Evolutionary conservation across 352 stramenopile species (phyloP).

Genomic region (Phytophthora macrochlamydospora): DNA sequence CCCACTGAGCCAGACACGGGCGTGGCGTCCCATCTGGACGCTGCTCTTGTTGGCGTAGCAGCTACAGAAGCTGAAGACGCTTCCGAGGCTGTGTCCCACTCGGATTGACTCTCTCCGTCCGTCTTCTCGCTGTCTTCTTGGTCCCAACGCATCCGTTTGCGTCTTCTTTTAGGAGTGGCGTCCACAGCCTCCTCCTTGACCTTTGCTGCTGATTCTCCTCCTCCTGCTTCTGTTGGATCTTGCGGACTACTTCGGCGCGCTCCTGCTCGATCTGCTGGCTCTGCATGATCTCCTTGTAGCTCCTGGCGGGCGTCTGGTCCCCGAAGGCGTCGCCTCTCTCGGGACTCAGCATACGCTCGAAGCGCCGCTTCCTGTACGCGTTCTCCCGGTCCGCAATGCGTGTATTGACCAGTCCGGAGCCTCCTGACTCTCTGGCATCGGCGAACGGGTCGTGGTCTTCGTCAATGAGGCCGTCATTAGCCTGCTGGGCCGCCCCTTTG

Average conservation of each 20-base stretch:
- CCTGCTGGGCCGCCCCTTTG: neutral
- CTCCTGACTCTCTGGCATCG: conserved; percentile 78
- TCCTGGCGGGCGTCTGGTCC: conserved; percentile 79
- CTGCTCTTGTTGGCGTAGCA: conserved; percentile 53
- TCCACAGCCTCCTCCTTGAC: conserved; percentile 27
- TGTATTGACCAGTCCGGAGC: conserved; percentile 93
- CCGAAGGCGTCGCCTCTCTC: conserved; percentile 92
- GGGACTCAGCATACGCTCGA: conserved; percentile 89
- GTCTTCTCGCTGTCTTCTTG: conserved; percentile 68
- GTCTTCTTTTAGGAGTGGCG: conserved; percentile 62
- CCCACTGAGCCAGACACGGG: conserved; percentile 31
- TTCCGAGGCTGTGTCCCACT: conserved; percentile 77
- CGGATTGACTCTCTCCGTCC: conserved; percentile 63
- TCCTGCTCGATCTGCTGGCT: conserved; percentile 88
- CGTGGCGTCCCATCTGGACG: conserved; percentile 83
- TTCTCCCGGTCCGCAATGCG: conserved; percentile 94
- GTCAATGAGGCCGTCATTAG: conserved; percentile 68
- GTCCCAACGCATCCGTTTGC: conserved; percentile 88
- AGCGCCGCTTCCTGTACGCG: conserved; percentile 88
- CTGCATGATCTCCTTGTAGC: conserved; percentile 92
- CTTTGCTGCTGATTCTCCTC: conserved; percentile 43
- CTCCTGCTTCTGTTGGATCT: conserved; percentile 87
- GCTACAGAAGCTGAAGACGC: conserved; percentile 30
- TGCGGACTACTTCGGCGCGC: conserved; percentile 82
- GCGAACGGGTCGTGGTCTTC: conserved; percentile 92